Conservation (phyloP, 2,329 filamentous ascomycete genomes). For the Ophiostoma australiae region DNA sequence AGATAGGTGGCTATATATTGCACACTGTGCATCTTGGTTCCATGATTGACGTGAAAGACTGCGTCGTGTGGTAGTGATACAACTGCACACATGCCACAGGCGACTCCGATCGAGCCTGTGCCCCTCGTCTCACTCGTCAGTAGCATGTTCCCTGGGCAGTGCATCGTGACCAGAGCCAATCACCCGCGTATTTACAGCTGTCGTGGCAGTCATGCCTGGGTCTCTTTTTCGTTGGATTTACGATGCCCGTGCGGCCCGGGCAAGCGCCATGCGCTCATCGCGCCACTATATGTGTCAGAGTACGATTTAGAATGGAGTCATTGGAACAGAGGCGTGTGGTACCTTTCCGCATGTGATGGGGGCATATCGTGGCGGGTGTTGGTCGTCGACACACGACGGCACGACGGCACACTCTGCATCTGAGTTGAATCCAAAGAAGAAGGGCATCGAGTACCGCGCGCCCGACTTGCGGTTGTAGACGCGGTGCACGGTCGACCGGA, state of each 20-base stretch:
- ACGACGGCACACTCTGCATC: conserved; percentile 42
- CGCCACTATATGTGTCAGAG: conserved; percentile 24
- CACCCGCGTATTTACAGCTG: background rate
- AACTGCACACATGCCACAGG: background rate
- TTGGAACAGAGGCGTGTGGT: background rate
- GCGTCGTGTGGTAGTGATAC: background rate
- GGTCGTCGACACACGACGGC: conserved; percentile 38
- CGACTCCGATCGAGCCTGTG: background rate
- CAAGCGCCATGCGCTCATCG: conserved; percentile 27
- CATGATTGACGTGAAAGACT: background rate
- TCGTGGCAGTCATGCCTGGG: background rate
- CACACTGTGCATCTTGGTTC: background rate
- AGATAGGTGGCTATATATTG: background rate
- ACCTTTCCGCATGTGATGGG: conserved; percentile 41
- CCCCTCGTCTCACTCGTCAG: background rate
- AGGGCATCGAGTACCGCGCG: conserved; percentile 28
- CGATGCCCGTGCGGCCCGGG: background rate
- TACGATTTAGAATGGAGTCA: background rate
- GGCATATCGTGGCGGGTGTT: conserved; percentile 41
- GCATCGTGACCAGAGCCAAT: background rate
- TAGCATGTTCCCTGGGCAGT: background rate
- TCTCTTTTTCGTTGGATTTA: background rate
- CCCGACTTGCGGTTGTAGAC: conserved; percentile 25
- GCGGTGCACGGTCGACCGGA: conserved; percentile 28
- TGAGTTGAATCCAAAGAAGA: conserved; percentile 40